Evolutionary conservation across 2,329 filamentous ascomycete species (phyloP).

Genomic region (Microthyrium microscopicum): DNA sequence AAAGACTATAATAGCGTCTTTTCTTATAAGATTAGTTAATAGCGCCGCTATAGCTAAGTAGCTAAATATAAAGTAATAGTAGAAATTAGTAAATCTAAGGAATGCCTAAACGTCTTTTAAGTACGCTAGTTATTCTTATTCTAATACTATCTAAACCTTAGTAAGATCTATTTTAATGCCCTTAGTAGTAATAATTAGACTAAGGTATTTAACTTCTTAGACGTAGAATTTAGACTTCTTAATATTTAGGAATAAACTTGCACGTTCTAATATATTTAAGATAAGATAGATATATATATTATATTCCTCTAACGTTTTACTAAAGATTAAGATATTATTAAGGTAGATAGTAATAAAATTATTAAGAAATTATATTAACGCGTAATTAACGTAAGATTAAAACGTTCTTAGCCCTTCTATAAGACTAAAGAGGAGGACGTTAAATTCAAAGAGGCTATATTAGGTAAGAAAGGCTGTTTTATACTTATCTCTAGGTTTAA

Average conservation of each 20-base stretch:
- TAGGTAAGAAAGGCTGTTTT: too few relatives aligned
- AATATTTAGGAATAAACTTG: conserved; percentile 9
- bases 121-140: conserved; percentile 11
- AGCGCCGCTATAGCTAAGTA: conserved; percentile 11
- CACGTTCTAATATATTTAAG: conserved; percentile 5
- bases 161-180: conserved; percentile 12
- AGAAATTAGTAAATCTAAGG: conserved; percentile 17
- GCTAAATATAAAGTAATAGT: conserved; percentile 14
- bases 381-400: too few relatives aligned
- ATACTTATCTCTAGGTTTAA: too few relatives aligned
- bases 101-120: conserved; percentile 12
- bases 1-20: background rate
- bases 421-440: too few relatives aligned
- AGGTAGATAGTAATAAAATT: conserved; percentile 12
- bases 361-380: conserved; percentile 11
- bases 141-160: conserved; percentile 10
- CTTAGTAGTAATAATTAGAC: conserved; percentile 13
- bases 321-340: conserved; percentile 13
- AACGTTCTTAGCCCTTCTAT: too few relatives aligned
- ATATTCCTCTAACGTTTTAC: conserved; percentile 5
- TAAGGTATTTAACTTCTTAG: conserved; percentile 14
- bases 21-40: conserved; percentile 9
- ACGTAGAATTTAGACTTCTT: conserved; percentile 16
- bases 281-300: conserved; percentile 4
- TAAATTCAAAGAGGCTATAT: too few relatives aligned